Evolutionary conservation across 768 basidiomycete genomes (phyloP).

Genomic region (Psilocybe azurescens): DNA sequence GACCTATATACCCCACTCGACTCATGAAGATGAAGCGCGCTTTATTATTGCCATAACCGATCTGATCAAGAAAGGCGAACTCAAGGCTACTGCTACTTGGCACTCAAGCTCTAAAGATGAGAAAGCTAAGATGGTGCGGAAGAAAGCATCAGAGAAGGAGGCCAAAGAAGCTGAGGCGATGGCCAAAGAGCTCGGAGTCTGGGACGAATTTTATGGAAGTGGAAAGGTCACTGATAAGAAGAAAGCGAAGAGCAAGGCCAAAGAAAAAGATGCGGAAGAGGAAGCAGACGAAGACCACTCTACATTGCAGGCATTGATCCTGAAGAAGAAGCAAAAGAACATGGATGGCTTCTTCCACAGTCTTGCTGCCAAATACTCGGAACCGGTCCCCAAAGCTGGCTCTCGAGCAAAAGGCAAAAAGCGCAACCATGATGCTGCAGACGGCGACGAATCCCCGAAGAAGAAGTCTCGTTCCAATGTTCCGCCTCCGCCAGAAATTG

Average conservation of each 20-base stretch:
- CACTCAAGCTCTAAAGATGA: conserved; percentile 74
- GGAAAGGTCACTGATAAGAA: conserved; percentile 70
- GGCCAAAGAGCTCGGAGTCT: conserved; percentile 89
- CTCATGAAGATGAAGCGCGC: conserved; percentile 83
- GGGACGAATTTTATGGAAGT: conserved; percentile 91
- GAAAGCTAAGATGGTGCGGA: conserved; percentile 75
- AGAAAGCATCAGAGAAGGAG: conserved; percentile 78
- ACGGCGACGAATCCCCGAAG: conserved; percentile 48
- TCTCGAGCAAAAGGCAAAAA: conserved; percentile 61
- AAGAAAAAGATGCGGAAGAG: conserved; percentile 39
- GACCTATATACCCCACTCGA: conserved; percentile 85
- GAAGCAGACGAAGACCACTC: conserved; percentile 67
- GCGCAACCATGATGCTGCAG: conserved; percentile 46
- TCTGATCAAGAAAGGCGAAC: conserved; percentile 64
- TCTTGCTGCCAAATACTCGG: conserved; percentile 76
- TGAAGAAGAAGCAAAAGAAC: conserved; percentile 72
- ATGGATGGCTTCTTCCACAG: conserved; percentile 76
- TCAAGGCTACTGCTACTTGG: conserved; percentile 69
- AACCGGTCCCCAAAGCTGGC: conserved; percentile 45
- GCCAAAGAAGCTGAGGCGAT: conserved; percentile 83
- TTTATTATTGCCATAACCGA: conserved; percentile 73
- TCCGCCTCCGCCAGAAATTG: conserved; percentile 58
- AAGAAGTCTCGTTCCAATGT: conserved; percentile 53
- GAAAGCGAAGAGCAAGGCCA: conserved; percentile 55
- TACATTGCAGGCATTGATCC: conserved; percentile 79